Evolutionary conservation across 1,139 yeast genomes (phyloP).

Genomic region (Hyphopichia wangnamkhiaoensis): DNA sequence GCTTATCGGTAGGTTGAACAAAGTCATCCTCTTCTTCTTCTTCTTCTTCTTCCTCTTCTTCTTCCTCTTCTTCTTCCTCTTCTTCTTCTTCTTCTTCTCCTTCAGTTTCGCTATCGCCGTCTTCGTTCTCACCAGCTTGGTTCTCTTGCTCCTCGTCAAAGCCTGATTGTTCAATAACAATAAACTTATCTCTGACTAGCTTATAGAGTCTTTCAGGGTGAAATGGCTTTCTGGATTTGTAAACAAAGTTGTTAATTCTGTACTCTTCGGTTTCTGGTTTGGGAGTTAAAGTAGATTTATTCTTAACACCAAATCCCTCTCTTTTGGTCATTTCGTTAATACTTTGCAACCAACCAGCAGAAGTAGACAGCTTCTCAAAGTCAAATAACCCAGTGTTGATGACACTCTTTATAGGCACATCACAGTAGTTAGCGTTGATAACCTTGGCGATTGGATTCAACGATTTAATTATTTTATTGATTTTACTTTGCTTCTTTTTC

Average conservation of each 20-base stretch:
- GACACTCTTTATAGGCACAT: slow-evolving; percentile 33
- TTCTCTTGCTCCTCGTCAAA: slow-evolving; percentile 13
- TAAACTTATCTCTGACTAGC: slow-evolving; percentile 35
- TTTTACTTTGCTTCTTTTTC: slow-evolving; percentile 22
- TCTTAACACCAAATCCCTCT: slow-evolving; percentile 32
- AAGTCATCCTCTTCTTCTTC: slow-evolving; percentile 15
- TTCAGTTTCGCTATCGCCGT: slow-evolving; percentile 9
- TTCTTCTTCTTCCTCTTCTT: slow-evolving; percentile 10
- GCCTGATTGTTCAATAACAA: slow-evolving; percentile 24
- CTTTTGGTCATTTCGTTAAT: slow-evolving; percentile 39
- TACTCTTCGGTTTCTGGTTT: slow-evolving; percentile 38
- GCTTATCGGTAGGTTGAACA: slow-evolving; percentile 20
- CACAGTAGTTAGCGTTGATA: slow-evolving; percentile 33
- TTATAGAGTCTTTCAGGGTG: slow-evolving; percentile 44
- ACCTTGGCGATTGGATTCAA: slow-evolving; percentile 45
- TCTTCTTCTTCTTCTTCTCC: slow-evolving; percentile 12
- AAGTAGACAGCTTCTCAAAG: slow-evolving; percentile 41
- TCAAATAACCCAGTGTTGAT: slow-evolving; percentile 35
- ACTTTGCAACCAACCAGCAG: slow-evolving; percentile 51
- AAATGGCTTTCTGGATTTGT: slow-evolving; percentile 40
- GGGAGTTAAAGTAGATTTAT: slow-evolving; percentile 19
- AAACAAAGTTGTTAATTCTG: slow-evolving; percentile 45
- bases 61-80: slow-evolving; percentile 11
- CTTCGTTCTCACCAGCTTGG: slow-evolving; percentile 10
- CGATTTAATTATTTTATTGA: slow-evolving; percentile 27